phyloP scores from a whole-genome alignment of 2,329 filamentous ascomycete species.

The Fusarium sp. region DNA sequence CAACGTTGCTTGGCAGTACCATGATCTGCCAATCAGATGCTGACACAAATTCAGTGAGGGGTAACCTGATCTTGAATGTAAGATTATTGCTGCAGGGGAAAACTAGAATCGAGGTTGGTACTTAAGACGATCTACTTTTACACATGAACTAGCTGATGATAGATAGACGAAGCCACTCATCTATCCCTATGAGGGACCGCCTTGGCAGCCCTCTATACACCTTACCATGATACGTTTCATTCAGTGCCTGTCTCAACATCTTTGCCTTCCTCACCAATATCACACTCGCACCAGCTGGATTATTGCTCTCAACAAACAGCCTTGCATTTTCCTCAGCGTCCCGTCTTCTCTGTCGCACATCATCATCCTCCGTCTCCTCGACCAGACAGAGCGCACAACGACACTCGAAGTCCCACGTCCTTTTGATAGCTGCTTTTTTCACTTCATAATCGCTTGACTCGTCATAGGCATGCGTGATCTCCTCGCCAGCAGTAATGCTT shows the following conservation, averaged over 20 bases:
- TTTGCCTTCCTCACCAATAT: slow-evolving; percentile 41
- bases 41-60: too few relatives aligned
- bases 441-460: slow-evolving; percentile 43
- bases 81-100: too few relatives aligned
- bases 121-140: too few relatives aligned
- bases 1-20: too few relatives aligned
- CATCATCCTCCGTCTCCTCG: slow-evolving; percentile 42
- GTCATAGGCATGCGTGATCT: slow-evolving; percentile 50
- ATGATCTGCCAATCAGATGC: too few relatives aligned
- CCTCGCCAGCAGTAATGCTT: slow-evolving; percentile 49
- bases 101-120: too few relatives aligned
- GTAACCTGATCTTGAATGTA: too few relatives aligned
- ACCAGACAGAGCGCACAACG: slow-evolving; percentile 50
- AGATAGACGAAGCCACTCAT: slow-evolving; percentile 45
- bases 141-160: too few relatives aligned
- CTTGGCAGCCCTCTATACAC: slow-evolving; percentile 44
- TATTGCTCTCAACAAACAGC: slow-evolving; percentile 28
- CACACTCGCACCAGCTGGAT: slow-evolving; percentile 21
- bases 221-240: slow-evolving; percentile 45
- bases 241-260: slow-evolving; percentile 38
- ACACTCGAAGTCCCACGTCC: slow-evolving; percentile 54
- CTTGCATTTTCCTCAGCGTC: slow-evolving; percentile 38
- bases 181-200: slow-evolving; percentile 34
- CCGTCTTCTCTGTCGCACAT: slow-evolving; percentile 31
- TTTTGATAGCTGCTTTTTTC: slow-evolving; percentile 35